These are phyloP conservation scores for Pisolithus tinctorius DNA, from an alignment of 768 basidiomycete species.

Conservation along the genomic window DNA sequence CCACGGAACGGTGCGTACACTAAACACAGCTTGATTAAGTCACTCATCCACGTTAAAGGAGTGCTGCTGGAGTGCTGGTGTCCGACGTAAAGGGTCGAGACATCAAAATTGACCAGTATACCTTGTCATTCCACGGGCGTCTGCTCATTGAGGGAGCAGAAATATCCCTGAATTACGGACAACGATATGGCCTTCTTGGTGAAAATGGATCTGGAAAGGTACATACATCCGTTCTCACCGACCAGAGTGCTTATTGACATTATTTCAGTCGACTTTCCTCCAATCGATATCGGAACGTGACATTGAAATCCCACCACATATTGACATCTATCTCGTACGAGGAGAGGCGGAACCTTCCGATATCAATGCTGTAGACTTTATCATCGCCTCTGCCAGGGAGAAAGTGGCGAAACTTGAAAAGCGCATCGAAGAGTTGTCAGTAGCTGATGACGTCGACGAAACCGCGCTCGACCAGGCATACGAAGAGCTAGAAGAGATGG, in stretches of 20 bases:
- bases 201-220: slow-evolving; percentile 99
- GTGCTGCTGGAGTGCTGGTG: slow-evolving; percentile 85
- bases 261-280: slow-evolving; percentile 80
- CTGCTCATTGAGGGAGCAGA: slow-evolving; percentile 62
- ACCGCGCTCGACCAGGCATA: slow-evolving; percentile 61
- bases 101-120: slow-evolving; percentile 95
- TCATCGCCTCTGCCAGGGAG: slow-evolving; percentile 83
- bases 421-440: slow-evolving; percentile 74
- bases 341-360: slow-evolving; percentile 96
- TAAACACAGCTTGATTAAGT: not conserved
- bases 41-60: slow-evolving; percentile 40
- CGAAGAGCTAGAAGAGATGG: slow-evolving; percentile 95
- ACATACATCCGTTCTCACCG: slow-evolving; percentile 14
- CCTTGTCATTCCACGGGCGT: slow-evolving; percentile 95
- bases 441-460: slow-evolving; percentile 88
- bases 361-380: slow-evolving; percentile 90
- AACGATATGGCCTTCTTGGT: slow-evolving; percentile 90
- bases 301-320: slow-evolving; percentile 88
- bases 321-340: slow-evolving; percentile 95
- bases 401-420: slow-evolving; percentile 93
- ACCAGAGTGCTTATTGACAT: slow-evolving; percentile 4
- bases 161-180: slow-evolving; percentile 81
- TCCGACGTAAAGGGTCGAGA: slow-evolving; percentile 91
- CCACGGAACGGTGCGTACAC: slow-evolving; percentile 72
- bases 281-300: slow-evolving; percentile 95